Evolutionary conservation across 2,329 filamentous ascomycete genomes (phyloP), one percentile per base, ranked within the genome.

Genomic region (Zasmidium cellare): DNA sequence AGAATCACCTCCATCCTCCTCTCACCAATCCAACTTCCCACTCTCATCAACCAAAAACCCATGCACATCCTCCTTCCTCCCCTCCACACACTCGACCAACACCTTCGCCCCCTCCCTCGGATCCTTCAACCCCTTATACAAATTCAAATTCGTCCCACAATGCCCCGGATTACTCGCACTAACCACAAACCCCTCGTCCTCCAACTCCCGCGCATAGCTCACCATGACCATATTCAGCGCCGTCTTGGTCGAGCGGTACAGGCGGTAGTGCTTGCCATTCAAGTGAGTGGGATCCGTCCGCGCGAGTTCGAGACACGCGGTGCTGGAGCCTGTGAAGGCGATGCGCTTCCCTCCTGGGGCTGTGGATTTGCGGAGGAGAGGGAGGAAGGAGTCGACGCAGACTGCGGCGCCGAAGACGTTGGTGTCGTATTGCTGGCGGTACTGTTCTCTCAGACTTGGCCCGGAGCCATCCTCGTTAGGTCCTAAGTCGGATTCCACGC

Each of bases 171-270:
- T 41, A 14, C 59, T 59, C 1, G 64, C 65, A n/a, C 57, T 57
- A 16, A 67, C 67, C 7, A 66, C 60, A 47, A 70, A 71, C 0
- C 67, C 69, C 35, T 69, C 67, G 1, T 57, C 57, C 44, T 68
- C 62, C 18, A 69, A 52, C 18, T 44, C 23, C 23, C 46, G 54
- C 35, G 53, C 58, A 58, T 64, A 67, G 41, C 53, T 46, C 24
- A 65, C 38, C 65, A 69, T 64, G 2, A 70, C 56, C 68, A 69
- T 71, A 31, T 67, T 68, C 54, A 69, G 18, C 1, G 68, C 67
- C 9, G 62, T 60, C 58, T 69, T 70, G 1, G 61, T 67, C n/a
- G 56, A 57, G 7, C 65, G 50, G 47, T 70, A 70, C 2, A 66
- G 56, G 1, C 54, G 55, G 35, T 52, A 66, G 11, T 60, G 60